Evolutionary conservation across 31 red algal genomes (phyloP).

Genomic region (Porphyra umbilicalis): DNA sequence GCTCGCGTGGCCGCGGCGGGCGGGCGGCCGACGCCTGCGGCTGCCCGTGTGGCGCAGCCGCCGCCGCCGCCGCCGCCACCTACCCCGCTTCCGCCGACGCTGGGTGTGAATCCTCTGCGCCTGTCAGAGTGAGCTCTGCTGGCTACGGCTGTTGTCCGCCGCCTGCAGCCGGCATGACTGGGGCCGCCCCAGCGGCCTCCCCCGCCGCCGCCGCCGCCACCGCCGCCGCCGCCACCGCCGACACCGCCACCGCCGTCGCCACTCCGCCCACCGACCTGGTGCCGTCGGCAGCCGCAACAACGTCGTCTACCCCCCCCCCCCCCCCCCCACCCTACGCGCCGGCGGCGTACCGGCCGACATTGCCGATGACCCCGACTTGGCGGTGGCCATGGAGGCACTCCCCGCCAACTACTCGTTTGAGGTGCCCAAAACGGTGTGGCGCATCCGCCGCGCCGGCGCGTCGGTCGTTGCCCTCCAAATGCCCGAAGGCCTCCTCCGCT

Average conservation of each 20-base stretch:
- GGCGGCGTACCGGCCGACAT: background rate
- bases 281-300: no score
- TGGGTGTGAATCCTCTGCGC: no score
- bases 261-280: background rate
- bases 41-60: no score
- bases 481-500: slow-evolving; percentile 91
- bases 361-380: slow-evolving; percentile 21
- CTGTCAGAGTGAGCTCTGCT: no score
- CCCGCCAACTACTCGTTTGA: slow-evolving; percentile 81
- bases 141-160: background rate
- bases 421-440: slow-evolving; percentile 72
- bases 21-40: background rate
- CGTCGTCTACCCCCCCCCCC: background rate
- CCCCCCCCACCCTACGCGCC: background rate
- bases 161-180: no score
- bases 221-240: background rate
- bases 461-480: slow-evolving; percentile 81
- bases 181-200: no score
- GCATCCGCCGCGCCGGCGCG: slow-evolving; percentile 43
- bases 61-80: no score
- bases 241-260: background rate
- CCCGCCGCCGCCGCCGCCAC: background rate
- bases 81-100: no score
- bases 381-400: slow-evolving; percentile 18
- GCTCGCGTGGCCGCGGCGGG: background rate